Conservation (phyloP, 257 asterid genomes). For the Solanum medicagineum region DNA sequence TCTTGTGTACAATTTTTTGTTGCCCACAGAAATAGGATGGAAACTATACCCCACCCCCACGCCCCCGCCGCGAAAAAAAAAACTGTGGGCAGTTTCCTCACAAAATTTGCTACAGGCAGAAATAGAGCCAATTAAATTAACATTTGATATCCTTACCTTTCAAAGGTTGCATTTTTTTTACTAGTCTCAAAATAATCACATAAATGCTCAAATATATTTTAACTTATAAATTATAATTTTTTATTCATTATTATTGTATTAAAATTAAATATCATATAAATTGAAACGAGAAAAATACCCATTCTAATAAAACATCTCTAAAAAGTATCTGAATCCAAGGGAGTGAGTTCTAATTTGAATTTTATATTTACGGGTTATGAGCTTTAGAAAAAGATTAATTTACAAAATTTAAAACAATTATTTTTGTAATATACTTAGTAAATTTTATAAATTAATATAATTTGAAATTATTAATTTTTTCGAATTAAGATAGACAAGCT, state of each 20-base stretch:
- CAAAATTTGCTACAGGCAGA: not conserved
- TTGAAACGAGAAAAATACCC: no score
- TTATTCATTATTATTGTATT: no score
- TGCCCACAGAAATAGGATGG: not conserved
- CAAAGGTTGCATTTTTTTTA: not conserved
- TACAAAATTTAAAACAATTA: not conserved
- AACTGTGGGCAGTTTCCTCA: not conserved
- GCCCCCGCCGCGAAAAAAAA: not conserved
- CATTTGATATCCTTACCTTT: not conserved
- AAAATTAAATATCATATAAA: no score
- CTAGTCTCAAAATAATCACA: no score
- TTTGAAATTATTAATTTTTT: not conserved
- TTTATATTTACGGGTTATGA: no score
- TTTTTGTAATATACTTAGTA: not conserved
- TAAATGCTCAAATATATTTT: no score
- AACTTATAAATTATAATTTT: no score
- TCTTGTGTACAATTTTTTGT: not conserved
- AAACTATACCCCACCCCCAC: not conserved
- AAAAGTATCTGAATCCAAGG: no score
- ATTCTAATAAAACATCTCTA: no score
- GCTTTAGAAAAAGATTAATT: no score
- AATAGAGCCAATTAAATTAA: not conserved
- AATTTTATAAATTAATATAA: not conserved
- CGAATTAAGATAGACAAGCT: not conserved
- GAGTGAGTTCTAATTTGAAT: no score